Conservation (phyloP, 2,329 filamentous ascomycete genomes). For the Aspergillus transmontanensis region DNA sequence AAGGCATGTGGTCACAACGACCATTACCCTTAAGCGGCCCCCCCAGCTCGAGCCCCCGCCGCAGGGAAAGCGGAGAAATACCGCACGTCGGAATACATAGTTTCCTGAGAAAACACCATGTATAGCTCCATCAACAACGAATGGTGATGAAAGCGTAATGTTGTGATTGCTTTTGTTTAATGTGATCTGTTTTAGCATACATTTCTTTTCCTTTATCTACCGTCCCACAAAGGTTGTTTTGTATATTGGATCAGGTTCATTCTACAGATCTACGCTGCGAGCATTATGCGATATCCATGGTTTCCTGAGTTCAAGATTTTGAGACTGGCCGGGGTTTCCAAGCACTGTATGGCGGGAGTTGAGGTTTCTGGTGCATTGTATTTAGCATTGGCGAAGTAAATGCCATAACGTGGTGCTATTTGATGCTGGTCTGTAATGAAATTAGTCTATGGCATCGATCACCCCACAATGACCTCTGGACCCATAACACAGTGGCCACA, state of each 20-base stretch:
- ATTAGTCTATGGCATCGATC: not conserved
- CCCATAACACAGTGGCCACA: not conserved
- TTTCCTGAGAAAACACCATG: not conserved
- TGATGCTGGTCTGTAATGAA: not conserved
- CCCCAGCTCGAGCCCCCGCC: conserved; percentile 76
- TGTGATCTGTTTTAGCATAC: not conserved
- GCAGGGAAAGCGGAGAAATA: conserved; percentile 77
- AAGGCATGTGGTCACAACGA: conserved; percentile 85
- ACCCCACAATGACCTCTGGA: not conserved
- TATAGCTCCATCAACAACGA: conserved; percentile 39
- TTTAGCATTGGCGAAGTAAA: not conserved
- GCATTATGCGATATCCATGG: not conserved
- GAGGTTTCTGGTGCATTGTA: not conserved
- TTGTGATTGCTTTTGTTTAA: not conserved
- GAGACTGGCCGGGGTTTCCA: not conserved
- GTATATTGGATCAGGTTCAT: not conserved
- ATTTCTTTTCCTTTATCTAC: not conserved
- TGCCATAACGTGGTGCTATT: not conserved
- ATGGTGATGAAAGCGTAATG: conserved; percentile 39
- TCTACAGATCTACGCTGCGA: not conserved
- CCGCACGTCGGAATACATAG: not conserved
- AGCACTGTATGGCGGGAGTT: not conserved
- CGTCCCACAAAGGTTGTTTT: not conserved
- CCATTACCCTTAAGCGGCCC: conserved; percentile 78
- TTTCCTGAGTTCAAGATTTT: not conserved